Evolutionary conservation across 306 rosid species (phyloP), one percentile per base, ranked within the genome.

Genomic region (Abrus precatorius): DNA sequence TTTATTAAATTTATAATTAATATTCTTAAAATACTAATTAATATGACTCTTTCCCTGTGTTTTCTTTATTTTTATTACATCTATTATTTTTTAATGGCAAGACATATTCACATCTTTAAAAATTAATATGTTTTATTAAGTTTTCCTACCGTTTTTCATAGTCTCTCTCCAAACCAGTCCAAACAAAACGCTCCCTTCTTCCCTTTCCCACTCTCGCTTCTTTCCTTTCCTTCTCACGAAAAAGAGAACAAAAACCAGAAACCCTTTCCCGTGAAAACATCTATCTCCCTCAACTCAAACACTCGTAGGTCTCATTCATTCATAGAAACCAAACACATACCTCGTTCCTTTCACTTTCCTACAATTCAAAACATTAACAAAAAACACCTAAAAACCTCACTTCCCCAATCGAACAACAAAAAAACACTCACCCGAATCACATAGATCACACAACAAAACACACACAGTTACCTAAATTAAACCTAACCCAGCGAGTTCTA

Each of bases 191-290:
- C 82, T 69, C 79, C 62, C 10, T 36, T 64, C 44, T 0, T 3
- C 32, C 43, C 11, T 45, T 8, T 3, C 52, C 72, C 79, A 7
- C 63, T 38, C 60, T 6, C 74, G 32, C 67, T 63, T 72, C 53
- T 72, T 62, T 60, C 59, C 82, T 70, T 50, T 41, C 73, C 27
- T 14, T 52, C 64, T 70, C 76, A 55, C n/a, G 28, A 68, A 67
- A 56, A 56, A 67, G 55, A 65, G 62, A 75, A 55, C 75, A 74
- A 34, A 70, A 47, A 54, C 73, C 74, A 62, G 63, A 74, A 83
- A 62, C 70, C 70, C 30, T 77, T 72, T 27, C 77, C 75, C 48
- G 63, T 83, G 75, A 63, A 76, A 83, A 40, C 56, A 73, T 73
- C 75, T 14, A 52, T 60, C 52, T 59, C 79, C 20, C 20, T 50